Evolutionary conservation across 2,329 filamentous ascomycete species (phyloP).

Genomic region (Xylaria sp.): DNA sequence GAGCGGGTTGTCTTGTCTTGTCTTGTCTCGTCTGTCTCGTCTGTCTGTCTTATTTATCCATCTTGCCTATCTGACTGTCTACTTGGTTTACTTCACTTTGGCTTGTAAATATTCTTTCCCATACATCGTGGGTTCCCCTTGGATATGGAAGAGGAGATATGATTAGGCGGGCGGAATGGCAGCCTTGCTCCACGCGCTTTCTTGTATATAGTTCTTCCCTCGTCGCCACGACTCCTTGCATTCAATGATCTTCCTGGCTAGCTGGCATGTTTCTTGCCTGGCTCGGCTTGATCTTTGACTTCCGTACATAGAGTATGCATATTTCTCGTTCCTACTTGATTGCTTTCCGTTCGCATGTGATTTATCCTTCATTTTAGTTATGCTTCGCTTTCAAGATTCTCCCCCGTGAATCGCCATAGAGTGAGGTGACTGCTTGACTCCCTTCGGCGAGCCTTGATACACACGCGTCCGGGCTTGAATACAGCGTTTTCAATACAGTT

Average conservation of each 20-base stretch:
- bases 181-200: constrained; percentile 9
- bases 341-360: not conserved
- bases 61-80: not conserved
- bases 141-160: not conserved
- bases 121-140: too few relatives aligned
- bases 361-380: not conserved
- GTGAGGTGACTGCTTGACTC: too few relatives aligned
- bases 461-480: too few relatives aligned
- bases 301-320: constrained; percentile 31
- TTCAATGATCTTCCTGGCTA: constrained; percentile 23
- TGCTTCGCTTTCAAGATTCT: too few relatives aligned
- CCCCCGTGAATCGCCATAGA: too few relatives aligned
- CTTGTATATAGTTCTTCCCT: constrained; percentile 33
- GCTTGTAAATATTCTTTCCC: too few relatives aligned
- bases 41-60: too few relatives aligned
- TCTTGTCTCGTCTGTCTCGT: not conserved
- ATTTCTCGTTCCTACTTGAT: constrained; percentile 15
- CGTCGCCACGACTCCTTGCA: constrained; percentile 18
- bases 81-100: not conserved
- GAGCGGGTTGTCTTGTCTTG: not conserved
- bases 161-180: not conserved
- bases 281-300: constrained; percentile 24
- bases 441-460: too few relatives aligned
- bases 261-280: constrained; percentile 2
- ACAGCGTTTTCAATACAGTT: too few relatives aligned